phyloP scores from a whole-genome alignment of 2,329 filamentous ascomycete species.

The Clathrospora elynae region DNA sequence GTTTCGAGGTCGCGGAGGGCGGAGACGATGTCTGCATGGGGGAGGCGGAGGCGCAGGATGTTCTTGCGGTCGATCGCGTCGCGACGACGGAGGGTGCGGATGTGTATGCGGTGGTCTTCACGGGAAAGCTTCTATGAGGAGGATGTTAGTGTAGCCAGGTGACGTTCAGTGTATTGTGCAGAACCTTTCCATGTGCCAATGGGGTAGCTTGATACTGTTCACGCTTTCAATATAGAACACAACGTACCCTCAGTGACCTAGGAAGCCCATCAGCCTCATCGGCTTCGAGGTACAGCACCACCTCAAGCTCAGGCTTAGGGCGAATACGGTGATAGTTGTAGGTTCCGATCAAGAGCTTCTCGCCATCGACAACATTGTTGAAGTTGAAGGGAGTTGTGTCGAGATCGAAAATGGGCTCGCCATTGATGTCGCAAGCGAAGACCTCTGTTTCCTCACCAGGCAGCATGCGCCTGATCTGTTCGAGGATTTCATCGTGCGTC shows the following conservation, averaged over 20 bases:
- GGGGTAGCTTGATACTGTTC: not conserved
- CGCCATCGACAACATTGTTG: not conserved
- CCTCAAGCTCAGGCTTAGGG: not conserved
- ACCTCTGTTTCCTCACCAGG: not conserved
- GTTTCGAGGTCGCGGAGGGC: not conserved
- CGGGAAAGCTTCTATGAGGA: not conserved
- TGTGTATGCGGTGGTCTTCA: not conserved
- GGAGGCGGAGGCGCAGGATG: conserved; percentile 1
- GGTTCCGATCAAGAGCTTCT: not conserved
- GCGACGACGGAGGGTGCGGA: not conserved
- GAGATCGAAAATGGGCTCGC: not conserved
- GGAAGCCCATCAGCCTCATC: not conserved
- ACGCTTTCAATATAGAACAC: not conserved
- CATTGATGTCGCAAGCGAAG: not conserved
- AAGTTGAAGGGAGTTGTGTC: not conserved
- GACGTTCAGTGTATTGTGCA: not conserved
- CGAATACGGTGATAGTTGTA: not conserved
- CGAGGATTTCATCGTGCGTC: not conserved
- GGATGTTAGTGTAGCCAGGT: not conserved
- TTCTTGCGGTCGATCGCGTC: not conserved
- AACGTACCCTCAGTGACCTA: not conserved
- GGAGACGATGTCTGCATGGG: not conserved
- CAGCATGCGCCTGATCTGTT: not conserved
- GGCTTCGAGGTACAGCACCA: not conserved
- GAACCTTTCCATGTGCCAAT: not conserved